These are phyloP conservation scores for Jatropha curcas DNA, from an alignment of 345 rosid species.

Conservation along the genomic window DNA sequence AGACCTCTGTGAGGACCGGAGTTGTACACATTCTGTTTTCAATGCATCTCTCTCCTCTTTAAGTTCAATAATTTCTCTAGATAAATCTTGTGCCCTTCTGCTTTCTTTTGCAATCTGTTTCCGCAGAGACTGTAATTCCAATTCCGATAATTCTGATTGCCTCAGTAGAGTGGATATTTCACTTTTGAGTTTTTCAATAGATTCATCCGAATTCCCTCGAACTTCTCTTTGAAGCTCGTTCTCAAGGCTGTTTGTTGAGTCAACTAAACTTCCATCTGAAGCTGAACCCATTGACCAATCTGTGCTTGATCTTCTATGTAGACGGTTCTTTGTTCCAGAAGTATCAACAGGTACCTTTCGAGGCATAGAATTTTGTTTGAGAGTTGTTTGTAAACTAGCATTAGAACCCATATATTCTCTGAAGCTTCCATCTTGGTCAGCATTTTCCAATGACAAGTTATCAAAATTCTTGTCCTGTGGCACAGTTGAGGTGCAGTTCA, in stretches of 20 bases:
- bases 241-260: conserved; percentile 29
- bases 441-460: conserved; percentile 22
- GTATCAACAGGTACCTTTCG: conserved; percentile 27
- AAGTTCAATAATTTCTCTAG: conserved; percentile 21
- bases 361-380: conserved; percentile 54
- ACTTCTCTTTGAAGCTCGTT: conserved; percentile 16
- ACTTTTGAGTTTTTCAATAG: conserved; percentile 21
- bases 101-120: conserved; percentile 26
- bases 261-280: conserved; percentile 47
- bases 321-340: conserved; percentile 26
- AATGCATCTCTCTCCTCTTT: conserved; percentile 74
- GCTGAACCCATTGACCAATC: conserved; percentile 88
- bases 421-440: conserved; percentile 25
- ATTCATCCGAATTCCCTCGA: conserved; percentile 18
- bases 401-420: conserved; percentile 11
- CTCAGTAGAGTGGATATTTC: conserved; percentile 27
- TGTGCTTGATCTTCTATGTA: conserved; percentile 72
- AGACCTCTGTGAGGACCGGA: conserved; percentile 48
- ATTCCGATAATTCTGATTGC: conserved; percentile 29
- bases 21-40: conserved; percentile 54
- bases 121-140: conserved; percentile 31
- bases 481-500: background rate
- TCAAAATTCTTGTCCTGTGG: conserved; percentile 19
- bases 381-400: conserved; percentile 22
- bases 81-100: conserved; percentile 35